Evolutionary conservation across 805 yeast genomes (phyloP), one percentile per base, ranked within the genome.

Genomic region (Zygosaccharomyces lentus): DNA sequence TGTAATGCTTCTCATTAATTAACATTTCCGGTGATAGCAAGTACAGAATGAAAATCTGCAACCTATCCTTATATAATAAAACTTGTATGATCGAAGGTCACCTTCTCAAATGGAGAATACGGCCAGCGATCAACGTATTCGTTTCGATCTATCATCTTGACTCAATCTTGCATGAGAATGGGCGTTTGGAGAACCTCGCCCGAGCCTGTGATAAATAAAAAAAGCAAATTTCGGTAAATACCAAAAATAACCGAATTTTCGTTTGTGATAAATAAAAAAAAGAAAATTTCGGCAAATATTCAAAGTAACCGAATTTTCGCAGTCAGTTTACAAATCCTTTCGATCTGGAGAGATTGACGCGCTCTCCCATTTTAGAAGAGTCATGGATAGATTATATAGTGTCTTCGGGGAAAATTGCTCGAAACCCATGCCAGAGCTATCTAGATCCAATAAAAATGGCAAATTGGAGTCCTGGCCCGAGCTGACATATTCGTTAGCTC

Each of bases 301-400:
- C 12, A 9, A 23, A 37, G 8, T 31, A 17, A 31, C 35, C 35
- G 35, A 23, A 37, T 37, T 19, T 15, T 27, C 41, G 41, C 25
- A 15, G 21, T 23, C 27, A 17, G 39, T 17, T 15, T 19, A 36
- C 23, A 36, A 36, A 23, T 9, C 12, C 9, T 36, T 19, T 7
- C 13, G 39, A 36, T 37, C 41, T 24, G 15, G 17, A 23, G 21
- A 19, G 5, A 19, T 19, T 19, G 21, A 19, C 3, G 23, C 27
- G 38, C 26, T 41, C 16, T 41, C 44, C 44, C 44, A 41, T n/a
- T 41, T 41, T 41, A 30, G 44, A n/a, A 41, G n/a, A 15, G 26
- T 36, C 15, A 23, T 6, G 25, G 39, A 36, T 36, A 36, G 30
- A 26, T 36, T 36, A 26, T 17, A 7, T 2, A 36, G 39, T 6